Conservation (phyloP, 257 asterid genomes). For the Nicotiana paniculata region DNA sequence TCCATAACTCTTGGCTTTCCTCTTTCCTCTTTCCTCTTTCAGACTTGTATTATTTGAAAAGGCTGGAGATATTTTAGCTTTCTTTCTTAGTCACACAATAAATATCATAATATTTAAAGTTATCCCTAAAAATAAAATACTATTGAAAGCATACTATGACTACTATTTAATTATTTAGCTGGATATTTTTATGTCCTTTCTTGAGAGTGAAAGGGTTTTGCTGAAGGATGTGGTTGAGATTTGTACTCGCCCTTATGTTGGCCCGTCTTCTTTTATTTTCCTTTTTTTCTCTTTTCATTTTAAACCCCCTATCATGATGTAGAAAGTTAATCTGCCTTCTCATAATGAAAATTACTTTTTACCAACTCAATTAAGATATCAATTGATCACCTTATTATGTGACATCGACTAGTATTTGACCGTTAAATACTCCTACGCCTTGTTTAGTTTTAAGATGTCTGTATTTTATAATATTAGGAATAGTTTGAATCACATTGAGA, state of each 20-base stretch:
- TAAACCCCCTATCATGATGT: not conserved
- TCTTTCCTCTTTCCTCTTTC: not conserved
- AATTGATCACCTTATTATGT: not conserved
- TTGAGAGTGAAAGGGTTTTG: not conserved
- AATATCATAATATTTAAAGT: not conserved
- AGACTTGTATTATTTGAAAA: not conserved
- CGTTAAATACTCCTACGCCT: not conserved
- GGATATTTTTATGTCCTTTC: slow-evolving; percentile 2
- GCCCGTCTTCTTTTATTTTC: not conserved
- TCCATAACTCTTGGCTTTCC: not conserved
- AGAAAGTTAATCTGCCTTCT: not conserved
- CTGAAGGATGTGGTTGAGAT: not conserved
- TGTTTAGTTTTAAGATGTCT: not conserved
- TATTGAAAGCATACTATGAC: not conserved
- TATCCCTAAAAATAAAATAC: not conserved
- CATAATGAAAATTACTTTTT: slow-evolving; percentile 1
- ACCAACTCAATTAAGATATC: not conserved
- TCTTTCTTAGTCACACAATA: not conserved
- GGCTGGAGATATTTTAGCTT: not conserved
- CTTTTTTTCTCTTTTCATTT: not conserved
- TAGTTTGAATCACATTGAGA: too few relatives aligned
- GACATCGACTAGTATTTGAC: not conserved
- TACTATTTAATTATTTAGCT: not conserved
- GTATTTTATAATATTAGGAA: not conserved
- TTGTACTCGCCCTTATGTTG: not conserved